Conservation (phyloP, 208 protist genomes). For the Trypanosoma rangeli region DNA sequence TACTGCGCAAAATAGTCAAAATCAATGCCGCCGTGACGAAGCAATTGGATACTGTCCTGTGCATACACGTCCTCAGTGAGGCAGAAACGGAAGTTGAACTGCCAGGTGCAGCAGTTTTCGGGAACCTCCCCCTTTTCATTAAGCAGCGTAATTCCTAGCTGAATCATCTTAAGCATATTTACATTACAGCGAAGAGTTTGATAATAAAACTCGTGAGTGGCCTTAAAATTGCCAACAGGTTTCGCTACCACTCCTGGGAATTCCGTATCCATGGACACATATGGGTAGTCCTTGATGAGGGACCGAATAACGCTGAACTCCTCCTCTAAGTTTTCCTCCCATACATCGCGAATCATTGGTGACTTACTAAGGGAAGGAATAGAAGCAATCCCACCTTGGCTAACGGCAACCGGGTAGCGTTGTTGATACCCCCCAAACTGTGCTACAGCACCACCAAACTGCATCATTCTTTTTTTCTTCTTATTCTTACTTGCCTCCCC, state of each 20-base stretch:
- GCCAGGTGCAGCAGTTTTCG: conserved; percentile 95
- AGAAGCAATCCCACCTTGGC: conserved; percentile 13
- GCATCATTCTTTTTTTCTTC: conserved; percentile 20
- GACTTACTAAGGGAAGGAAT: conserved; percentile 86
- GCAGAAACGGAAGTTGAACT: conserved; percentile 99
- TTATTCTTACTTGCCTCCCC: not conserved
- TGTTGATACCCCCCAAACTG: conserved; percentile 28
- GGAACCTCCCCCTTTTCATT: conserved; percentile 97
- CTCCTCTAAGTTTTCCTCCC: conserved; percentile 96
- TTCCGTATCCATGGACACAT: conserved; percentile 98
- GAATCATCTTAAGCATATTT: conserved; percentile 99
- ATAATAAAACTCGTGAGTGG: conserved; percentile 95
- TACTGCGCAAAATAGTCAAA: conserved; percentile 94
- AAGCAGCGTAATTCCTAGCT: conserved; percentile 98
- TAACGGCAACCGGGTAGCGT: conserved; percentile 19
- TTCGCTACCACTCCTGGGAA: conserved; percentile 98
- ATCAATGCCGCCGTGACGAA: conserved; percentile 96
- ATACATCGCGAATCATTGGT: conserved; percentile 95
- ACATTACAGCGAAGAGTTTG: conserved; percentile 98
- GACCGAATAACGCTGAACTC: conserved; percentile 96
- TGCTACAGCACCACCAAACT: conserved; percentile 21
- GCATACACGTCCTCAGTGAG: conserved; percentile 97
- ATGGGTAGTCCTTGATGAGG: conserved; percentile 96
- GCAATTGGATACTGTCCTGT: conserved; percentile 97
- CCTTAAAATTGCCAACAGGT: conserved; percentile 95